Evolutionary conservation across 768 basidiomycete species (phyloP).

Genomic region (Russula abietina): DNA sequence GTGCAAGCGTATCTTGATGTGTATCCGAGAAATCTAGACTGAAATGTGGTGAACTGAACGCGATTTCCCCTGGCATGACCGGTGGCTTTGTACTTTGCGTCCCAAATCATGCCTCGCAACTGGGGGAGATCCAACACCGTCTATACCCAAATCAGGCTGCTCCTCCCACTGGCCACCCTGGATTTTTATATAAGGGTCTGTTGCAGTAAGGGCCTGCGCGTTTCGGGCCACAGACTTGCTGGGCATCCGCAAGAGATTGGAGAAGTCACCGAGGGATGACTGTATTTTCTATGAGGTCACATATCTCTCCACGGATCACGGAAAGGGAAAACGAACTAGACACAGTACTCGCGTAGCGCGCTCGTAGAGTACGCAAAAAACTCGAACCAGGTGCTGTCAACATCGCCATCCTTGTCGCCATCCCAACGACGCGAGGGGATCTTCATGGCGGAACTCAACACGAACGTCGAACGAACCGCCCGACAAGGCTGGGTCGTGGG

Average conservation of each 20-base stretch:
- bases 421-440: slow-evolving; percentile 65
- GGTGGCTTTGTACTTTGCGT: slow-evolving; percentile 40
- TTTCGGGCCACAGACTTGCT: no score
- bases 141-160: no score
- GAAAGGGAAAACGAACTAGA: slow-evolving; percentile 79
- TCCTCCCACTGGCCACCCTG: no score
- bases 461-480: slow-evolving; percentile 70
- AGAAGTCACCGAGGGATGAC: no score
- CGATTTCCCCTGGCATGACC: not conserved
- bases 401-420: no score
- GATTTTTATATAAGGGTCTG: no score
- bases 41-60: slow-evolving; percentile 41
- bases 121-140: slow-evolving; percentile 75
- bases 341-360: slow-evolving; percentile 69
- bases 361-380: slow-evolving; percentile 82
- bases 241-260: no score
- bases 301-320: no score
- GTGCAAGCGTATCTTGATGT: no score
- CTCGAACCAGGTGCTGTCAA: slow-evolving; percentile 54
- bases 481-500: slow-evolving; percentile 45
- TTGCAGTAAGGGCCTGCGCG: no score
- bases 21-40: no score
- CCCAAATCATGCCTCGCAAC: slow-evolving; percentile 57
- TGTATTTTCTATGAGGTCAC: no score
- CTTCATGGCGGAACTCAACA: slow-evolving; percentile 83